phyloP scores from a whole-genome alignment of 1,139 yeast genomes.

The Yamadazyma epiphylla region DNA sequence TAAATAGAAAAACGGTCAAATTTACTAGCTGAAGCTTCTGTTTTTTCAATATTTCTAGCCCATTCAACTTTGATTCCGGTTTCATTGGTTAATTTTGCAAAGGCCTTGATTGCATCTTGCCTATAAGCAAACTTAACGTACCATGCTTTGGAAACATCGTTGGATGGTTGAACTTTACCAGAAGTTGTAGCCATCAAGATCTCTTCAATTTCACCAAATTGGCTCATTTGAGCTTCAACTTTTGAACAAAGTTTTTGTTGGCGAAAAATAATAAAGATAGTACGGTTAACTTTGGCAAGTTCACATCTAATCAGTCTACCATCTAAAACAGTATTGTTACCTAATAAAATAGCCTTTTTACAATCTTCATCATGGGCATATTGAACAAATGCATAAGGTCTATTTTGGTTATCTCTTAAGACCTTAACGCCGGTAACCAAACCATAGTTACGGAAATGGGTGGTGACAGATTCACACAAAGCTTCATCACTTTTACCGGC shows the following conservation, averaged over 20 bases:
- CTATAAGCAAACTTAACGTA: conserved; percentile 78
- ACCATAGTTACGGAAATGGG: conserved; percentile 68
- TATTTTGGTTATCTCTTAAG: conserved; percentile 71
- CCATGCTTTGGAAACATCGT: conserved; percentile 48
- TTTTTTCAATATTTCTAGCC: conserved; percentile 71
- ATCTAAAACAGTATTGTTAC: conserved; percentile 65
- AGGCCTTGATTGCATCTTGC: conserved; percentile 88
- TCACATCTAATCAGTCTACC: conserved; percentile 84
- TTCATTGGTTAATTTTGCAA: conserved; percentile 60
- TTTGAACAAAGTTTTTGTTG: conserved; percentile 19
- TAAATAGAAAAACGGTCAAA: conserved; percentile 73
- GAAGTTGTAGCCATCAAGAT: conserved; percentile 47
- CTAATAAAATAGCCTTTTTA: conserved; percentile 58
- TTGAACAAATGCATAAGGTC: conserved; percentile 95
- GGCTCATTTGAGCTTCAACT: conserved; percentile 36
- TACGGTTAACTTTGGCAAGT: conserved; percentile 86
- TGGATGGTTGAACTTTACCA: conserved; percentile 22
- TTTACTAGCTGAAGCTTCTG: conserved; percentile 5
- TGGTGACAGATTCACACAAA: conserved; percentile 62
- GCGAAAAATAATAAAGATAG: conserved; percentile 53
- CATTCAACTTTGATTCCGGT: conserved; percentile 63
- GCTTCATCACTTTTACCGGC: conserved; percentile 65
- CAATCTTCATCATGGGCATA: conserved; percentile 72
- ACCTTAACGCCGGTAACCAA: conserved; percentile 73
- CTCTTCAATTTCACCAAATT: conserved; percentile 75